Conservation (phyloP, 345 rosid genomes). For the Reutealis trisperma region DNA sequence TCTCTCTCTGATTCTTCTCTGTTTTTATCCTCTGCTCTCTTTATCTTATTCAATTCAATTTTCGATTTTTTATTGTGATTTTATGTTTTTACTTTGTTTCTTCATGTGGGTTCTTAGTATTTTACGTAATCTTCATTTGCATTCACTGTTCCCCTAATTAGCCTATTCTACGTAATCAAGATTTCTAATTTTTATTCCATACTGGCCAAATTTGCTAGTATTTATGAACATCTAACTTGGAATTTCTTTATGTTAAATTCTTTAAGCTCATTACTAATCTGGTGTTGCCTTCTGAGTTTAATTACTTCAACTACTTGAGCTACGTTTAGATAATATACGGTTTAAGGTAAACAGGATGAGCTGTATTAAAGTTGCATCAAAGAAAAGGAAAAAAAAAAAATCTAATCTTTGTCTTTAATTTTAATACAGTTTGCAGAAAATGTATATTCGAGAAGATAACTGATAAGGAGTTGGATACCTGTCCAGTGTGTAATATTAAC, state of each 20-base stretch:
- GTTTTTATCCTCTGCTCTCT: neutral
- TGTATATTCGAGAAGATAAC: slow-evolving; percentile 46
- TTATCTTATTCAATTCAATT: neutral
- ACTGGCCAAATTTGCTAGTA: neutral
- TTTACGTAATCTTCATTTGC: slow-evolving; percentile 4
- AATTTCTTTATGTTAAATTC: neutral
- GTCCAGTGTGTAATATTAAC: slow-evolving; percentile 46
- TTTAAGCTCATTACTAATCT: neutral
- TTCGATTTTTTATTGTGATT: neutral
- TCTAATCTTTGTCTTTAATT: slow-evolving; percentile 4
- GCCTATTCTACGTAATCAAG: slow-evolving; percentile 2
- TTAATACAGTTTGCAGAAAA: slow-evolving; percentile 48
- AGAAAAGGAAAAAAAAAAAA: neutral
- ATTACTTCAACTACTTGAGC: neutral
- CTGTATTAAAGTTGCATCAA: neutral
- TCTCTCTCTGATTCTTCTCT: neutral
- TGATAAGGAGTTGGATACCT: slow-evolving; percentile 29
- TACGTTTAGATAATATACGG: neutral
- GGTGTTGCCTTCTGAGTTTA: neutral
- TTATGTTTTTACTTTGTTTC: neutral
- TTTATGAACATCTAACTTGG: neutral
- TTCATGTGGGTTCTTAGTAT: slow-evolving; percentile 4
- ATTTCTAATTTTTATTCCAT: neutral
- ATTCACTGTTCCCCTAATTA: neutral
- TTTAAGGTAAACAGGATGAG: no score